phyloP scores from a whole-genome alignment of 345 rosid genomes.

The Euphorbia peplus region DNA sequence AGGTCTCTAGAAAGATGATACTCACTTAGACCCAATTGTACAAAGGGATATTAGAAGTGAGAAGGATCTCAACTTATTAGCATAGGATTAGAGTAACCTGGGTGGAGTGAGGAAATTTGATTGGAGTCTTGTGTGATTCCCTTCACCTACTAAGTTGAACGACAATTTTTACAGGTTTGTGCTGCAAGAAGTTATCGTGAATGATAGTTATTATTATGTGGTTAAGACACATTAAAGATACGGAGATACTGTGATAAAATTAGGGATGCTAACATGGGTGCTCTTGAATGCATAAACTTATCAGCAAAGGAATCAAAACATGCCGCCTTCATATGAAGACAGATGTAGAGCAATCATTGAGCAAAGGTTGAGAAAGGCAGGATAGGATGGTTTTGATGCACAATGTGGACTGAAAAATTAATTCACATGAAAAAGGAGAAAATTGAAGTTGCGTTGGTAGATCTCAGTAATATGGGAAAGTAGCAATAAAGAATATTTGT shows the following conservation, averaged over 20 bases:
- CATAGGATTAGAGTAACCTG: not conserved
- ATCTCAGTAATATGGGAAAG: not conserved
- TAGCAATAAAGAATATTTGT: not conserved
- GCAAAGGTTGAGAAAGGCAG: not conserved
- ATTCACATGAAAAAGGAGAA: not conserved
- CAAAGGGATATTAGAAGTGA: not conserved
- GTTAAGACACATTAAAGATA: not conserved
- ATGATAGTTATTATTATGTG: not conserved
- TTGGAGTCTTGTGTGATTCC: not conserved
- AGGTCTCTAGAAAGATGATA: not conserved
- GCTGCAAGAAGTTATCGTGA: not conserved
- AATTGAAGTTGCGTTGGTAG: not conserved
- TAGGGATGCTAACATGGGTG: not conserved
- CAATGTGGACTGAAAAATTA: not conserved
- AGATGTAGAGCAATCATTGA: not conserved
- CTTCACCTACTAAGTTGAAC: not conserved
- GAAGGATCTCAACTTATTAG: not conserved
- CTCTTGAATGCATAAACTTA: not conserved
- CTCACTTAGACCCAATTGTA: not conserved
- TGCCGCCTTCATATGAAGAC: not conserved
- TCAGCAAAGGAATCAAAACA: not conserved
- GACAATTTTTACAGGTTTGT: not conserved
- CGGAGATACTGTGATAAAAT: not conserved
- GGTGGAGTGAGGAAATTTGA: not conserved
- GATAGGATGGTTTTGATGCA: not conserved